Conservation (phyloP, 2,329 filamentous ascomycete species). For the Phoma herbarum region DNA sequence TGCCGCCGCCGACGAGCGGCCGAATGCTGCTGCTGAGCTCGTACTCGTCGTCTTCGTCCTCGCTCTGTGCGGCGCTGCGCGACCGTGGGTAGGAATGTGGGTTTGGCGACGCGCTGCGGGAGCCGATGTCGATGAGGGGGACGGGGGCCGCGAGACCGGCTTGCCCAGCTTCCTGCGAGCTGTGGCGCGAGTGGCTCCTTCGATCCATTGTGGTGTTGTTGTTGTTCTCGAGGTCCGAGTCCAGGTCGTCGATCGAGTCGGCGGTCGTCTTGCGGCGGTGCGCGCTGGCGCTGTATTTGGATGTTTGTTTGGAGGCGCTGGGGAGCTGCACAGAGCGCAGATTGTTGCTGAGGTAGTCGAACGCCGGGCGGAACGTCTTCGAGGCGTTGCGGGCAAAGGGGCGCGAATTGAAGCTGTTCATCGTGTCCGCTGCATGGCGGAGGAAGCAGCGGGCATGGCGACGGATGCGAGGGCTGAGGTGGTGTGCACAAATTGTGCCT, state of each 20-base stretch:
- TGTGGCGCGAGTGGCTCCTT: constrained; percentile 40
- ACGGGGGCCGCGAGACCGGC: constrained; percentile 50
- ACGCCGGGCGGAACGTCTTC: constrained; percentile 45
- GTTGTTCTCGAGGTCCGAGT: constrained; percentile 48
- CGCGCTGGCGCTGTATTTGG: constrained; percentile 24
- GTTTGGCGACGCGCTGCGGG: constrained; percentile 50
- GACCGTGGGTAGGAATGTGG: constrained; percentile 57
- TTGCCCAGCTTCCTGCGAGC: constrained; percentile 45
- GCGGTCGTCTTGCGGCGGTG: constrained; percentile 46
- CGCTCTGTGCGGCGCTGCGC: constrained; percentile 55
- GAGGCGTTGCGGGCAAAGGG: constrained; percentile 45
- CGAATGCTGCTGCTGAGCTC: constrained; percentile 50
- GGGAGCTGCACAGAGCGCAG: constrained; percentile 32
- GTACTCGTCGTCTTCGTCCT: constrained; percentile 58
- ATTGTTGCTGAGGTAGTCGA: constrained; percentile 48
- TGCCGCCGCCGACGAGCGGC: constrained; percentile 46
- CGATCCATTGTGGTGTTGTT: constrained; percentile 40
- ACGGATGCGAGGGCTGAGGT: not conserved
- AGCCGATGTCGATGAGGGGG: constrained; percentile 56
- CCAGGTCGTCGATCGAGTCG: constrained; percentile 51
- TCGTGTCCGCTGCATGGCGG: constrained; percentile 27
- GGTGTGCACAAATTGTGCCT: constrained; percentile 12
- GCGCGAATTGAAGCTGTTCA: constrained; percentile 47
- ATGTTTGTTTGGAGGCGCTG: constrained; percentile 22
- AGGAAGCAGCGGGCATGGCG: constrained; percentile 15